Conservation (phyloP, 331 rosid species). For the Quercus lobata region DNA sequence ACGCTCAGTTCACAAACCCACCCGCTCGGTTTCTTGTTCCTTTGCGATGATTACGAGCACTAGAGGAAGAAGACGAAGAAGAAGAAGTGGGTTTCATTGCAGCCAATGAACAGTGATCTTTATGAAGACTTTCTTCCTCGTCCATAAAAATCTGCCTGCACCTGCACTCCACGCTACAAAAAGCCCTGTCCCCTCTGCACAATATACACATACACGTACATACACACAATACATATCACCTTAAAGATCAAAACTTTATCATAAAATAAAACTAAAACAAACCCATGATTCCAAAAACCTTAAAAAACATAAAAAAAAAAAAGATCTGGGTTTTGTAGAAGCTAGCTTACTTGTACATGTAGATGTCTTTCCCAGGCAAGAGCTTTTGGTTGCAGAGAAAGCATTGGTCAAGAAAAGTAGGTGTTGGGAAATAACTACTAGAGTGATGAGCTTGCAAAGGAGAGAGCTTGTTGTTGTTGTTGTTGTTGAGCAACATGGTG, state of each 20-base stretch:
- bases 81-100: slow-evolving; percentile 39
- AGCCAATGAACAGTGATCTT: slow-evolving; percentile 43
- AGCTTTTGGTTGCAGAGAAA: slow-evolving; percentile 64
- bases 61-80: slow-evolving; percentile 38
- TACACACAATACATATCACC: background rate
- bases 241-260: background rate
- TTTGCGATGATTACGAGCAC: slow-evolving; percentile 34
- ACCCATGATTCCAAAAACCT: background rate
- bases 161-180: slow-evolving; percentile 93
- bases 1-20: slow-evolving; percentile 33
- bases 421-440: background rate
- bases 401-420: slow-evolving; percentile 66
- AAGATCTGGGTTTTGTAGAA: slow-evolving; percentile 13
- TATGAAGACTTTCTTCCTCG: slow-evolving; percentile 55
- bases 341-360: slow-evolving; percentile 82
- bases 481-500: slow-evolving; percentile 29
- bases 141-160: slow-evolving; percentile 83
- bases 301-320: background rate
- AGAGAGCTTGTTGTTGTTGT: slow-evolving; percentile 19
- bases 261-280: background rate
- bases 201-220: background rate
- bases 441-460: background rate
- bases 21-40: slow-evolving; percentile 35
- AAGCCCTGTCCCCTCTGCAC: slow-evolving; percentile 79
- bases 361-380: slow-evolving; percentile 84